Evolutionary conservation across 495 filamentous ascomycete genomes (phyloP), one percentile per base, ranked within the genome.

Genomic region (Penicillium roqueforti): DNA sequence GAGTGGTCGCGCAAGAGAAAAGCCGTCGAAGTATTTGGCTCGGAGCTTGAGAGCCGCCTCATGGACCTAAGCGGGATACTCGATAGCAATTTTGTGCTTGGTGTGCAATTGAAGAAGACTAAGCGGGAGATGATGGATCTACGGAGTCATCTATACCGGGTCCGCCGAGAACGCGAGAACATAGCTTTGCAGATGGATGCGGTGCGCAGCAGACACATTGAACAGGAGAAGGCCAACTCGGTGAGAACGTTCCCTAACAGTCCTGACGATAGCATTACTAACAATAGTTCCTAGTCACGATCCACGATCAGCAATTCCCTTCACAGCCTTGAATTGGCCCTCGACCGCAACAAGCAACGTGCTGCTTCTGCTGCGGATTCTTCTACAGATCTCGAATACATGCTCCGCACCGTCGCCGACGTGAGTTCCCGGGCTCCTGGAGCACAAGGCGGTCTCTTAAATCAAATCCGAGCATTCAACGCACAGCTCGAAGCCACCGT

Each of bases 121-220:
- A 83, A 86, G 63, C 84, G 82, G 55, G 79, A 85, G 56, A 87
- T 85, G 70, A 66, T 83, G 23, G 70, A 76, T n/a, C 68, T 87
- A 32, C 79, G 87, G 36, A 80, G 79, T 13, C 80, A 87, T 40
- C 78, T 89, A 38, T 72, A 87, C 56, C 75, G 77, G 6, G 68
- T 89, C 16, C 80, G 84, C 19, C 76, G 73, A 38, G 81, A 89
- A 68, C 72, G 85, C 26, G 83, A 90, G 56, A 74, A 80, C 56
- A 74, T 91, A 25, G 83, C 84, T 10, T 60, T 90, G 54, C 78
- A 78, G 44, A 87, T 85, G 78, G 88, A 92, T 58, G 80, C 82
- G 10, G 76, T 89, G 26, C 75, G 86, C 22, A 80, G 78, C 39
- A 77, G 76, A 57, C 84, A 87, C 52, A 60, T 65, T 19, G 70